Evolutionary conservation across 1,284 basidiomycete species (phyloP).

Genomic region (Trametes hirsuta): DNA sequence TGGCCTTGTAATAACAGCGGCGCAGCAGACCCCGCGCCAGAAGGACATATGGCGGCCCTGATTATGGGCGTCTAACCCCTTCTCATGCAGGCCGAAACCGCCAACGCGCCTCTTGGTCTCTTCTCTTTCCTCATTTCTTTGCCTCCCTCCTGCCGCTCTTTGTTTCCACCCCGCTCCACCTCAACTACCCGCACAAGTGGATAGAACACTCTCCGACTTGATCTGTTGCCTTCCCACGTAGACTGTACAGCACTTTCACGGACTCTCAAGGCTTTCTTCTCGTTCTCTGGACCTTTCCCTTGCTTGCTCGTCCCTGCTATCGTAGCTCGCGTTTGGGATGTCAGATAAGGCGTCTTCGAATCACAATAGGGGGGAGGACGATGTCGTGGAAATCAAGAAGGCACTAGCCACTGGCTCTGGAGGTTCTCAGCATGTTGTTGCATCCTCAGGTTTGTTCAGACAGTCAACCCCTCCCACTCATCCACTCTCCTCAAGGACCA

Average conservation of each 20-base stretch:
- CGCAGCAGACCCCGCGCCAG: no score
- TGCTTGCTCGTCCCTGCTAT: not conserved
- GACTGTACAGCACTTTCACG: constrained; percentile 7
- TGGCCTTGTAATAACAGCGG: no score
- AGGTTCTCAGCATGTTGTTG: constrained; percentile 33
- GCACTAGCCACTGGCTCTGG: constrained; percentile 57
- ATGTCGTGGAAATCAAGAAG: constrained; percentile 66
- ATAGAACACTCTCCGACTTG: not conserved
- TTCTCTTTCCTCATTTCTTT: not conserved
- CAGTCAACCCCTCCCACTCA: not conserved
- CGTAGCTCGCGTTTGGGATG: constrained; percentile 2
- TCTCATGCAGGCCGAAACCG: no score
- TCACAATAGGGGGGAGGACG: constrained; percentile 38
- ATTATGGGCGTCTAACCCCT: no score
- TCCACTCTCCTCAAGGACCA: not conserved
- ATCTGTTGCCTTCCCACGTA: not conserved
- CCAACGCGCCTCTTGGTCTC: not conserved
- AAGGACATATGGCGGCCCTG: no score
- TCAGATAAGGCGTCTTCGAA: constrained; percentile 10
- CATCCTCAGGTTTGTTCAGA: constrained; percentile 43
- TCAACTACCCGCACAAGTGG: constrained; percentile 2
- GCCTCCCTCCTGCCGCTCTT: constrained; percentile 13
- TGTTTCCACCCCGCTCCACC: not conserved
- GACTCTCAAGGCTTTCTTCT: not conserved
- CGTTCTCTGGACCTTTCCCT: not conserved